phyloP scores from a whole-genome alignment of 2,329 filamentous ascomycete species.

The Akanthomyces muscarius region DNA sequence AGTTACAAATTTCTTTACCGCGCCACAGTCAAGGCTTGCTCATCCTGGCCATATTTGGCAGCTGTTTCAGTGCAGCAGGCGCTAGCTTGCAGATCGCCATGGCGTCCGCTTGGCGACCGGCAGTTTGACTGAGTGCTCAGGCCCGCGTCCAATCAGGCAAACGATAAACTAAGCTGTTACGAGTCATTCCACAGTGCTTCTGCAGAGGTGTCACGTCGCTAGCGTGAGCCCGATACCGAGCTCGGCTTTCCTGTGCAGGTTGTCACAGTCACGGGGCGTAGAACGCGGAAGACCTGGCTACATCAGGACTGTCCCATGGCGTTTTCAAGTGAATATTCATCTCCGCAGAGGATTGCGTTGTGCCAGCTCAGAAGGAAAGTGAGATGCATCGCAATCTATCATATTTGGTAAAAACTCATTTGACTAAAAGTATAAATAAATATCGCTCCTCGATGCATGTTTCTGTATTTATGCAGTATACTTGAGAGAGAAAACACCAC shows the following conservation, averaged over 20 bases:
- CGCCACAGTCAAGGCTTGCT: background rate
- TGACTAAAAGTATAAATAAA: background rate
- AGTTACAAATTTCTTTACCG: background rate
- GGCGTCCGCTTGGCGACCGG: background rate
- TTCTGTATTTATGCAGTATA: conserved; percentile 1
- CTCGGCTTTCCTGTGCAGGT: background rate
- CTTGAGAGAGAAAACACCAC: conserved; percentile 47
- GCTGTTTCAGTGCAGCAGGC: background rate
- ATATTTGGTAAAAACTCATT: background rate
- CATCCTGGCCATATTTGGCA: conserved; percentile 1
- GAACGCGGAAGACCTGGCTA: no score
- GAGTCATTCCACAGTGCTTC: background rate
- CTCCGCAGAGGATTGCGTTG: no score
- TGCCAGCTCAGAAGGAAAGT: background rate
- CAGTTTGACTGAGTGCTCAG: background rate
- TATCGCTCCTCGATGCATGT: background rate
- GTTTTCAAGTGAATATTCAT: no score
- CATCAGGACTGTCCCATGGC: no score
- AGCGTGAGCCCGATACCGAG: background rate
- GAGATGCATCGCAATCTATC: background rate
- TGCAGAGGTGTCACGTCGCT: background rate
- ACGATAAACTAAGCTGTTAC: background rate
- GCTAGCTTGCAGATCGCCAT: conserved; percentile 3
- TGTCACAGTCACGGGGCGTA: no score
- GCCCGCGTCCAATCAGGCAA: background rate